Percentiles rank a stretch among this genome's conserved stretches.
Conservation (phyloP, 345 rosid species). For the Gossypium sturtianum region DNA sequence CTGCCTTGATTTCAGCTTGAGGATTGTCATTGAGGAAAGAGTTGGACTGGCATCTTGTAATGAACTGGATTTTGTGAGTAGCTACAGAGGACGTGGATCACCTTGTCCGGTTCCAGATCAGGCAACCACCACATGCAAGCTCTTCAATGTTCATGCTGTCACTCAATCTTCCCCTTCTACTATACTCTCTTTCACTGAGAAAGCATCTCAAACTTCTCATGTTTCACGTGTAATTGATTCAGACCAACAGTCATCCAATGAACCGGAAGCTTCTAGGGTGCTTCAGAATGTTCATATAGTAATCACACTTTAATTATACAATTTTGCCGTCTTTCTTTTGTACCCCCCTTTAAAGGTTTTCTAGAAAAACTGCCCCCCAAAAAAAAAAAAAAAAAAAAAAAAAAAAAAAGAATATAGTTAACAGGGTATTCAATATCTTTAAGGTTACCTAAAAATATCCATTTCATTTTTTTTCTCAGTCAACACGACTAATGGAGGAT, state of each 20-base stretch:
- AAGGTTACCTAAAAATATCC: not conserved
- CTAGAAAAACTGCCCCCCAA: not conserved
- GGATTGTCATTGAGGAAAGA: constrained; percentile 12
- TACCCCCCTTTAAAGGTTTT: too few relatives aligned
- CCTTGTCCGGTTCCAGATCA: constrained; percentile 13
- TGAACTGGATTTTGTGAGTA: constrained; percentile 8
- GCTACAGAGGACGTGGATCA: constrained; percentile 8
- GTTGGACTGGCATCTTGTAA: constrained; percentile 4
- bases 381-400: not conserved
- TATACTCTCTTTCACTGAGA: constrained; percentile 47
- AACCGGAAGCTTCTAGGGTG: constrained; percentile 24
- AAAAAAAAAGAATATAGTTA: not conserved
- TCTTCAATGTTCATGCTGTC: constrained; percentile 31
- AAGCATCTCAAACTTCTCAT: constrained; percentile 28
- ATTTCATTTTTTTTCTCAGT: constrained; percentile 26
- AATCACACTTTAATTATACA: constrained; percentile 1
- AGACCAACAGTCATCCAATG: constrained; percentile 22
- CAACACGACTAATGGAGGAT: constrained; percentile 68
- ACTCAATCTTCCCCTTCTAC: constrained; percentile 64
- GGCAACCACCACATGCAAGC: constrained; percentile 14
- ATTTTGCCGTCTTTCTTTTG: not conserved
- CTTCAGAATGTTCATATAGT: constrained; percentile 64
- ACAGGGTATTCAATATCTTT: not conserved
- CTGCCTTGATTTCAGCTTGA: not conserved
- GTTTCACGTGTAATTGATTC: constrained; percentile 32